Conservation (phyloP, 2,329 filamentous ascomycete species). For the Hymenoscyphus fructigenus region DNA sequence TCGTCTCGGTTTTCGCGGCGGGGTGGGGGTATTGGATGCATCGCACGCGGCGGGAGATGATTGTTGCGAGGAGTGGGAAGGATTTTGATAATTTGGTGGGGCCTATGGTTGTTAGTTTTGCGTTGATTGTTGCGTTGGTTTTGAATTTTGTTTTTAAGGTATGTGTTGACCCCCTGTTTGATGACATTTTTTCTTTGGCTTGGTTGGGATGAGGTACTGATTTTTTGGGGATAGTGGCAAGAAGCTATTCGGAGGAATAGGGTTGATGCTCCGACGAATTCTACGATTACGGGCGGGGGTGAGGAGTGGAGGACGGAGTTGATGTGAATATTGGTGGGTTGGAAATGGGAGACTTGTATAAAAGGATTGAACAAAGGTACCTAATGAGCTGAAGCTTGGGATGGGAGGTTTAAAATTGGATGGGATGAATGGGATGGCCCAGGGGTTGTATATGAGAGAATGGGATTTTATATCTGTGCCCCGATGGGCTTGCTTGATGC, state of each 20-base stretch:
- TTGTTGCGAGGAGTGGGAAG: constrained; percentile 79
- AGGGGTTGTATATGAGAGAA: no score
- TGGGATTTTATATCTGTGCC: no score
- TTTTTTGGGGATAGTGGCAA: constrained; percentile 25
- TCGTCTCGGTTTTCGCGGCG: constrained; percentile 79
- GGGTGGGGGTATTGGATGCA: constrained; percentile 88
- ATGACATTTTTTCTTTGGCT: neutral
- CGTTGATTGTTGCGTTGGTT: constrained; percentile 74
- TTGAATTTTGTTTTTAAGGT: constrained; percentile 90
- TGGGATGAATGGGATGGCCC: neutral
- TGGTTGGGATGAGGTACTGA: neutral
- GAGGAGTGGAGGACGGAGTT: constrained; percentile 20
- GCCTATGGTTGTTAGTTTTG: constrained; percentile 77
- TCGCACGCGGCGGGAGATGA: constrained; percentile 72
- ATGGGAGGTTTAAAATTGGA: neutral
- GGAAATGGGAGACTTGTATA: neutral
- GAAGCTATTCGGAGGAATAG: constrained; percentile 24
- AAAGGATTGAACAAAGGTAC: neutral
- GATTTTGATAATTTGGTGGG: constrained; percentile 91
- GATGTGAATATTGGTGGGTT: constrained; percentile 8
- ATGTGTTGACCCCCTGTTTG: constrained; percentile 23
- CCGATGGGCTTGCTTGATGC: no score
- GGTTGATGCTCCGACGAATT: constrained; percentile 14
- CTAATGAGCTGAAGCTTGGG: neutral
- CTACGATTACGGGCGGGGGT: neutral